phyloP scores from a whole-genome alignment of 2,329 filamentous ascomycete species.

The Neocucurbitaria cava region DNA sequence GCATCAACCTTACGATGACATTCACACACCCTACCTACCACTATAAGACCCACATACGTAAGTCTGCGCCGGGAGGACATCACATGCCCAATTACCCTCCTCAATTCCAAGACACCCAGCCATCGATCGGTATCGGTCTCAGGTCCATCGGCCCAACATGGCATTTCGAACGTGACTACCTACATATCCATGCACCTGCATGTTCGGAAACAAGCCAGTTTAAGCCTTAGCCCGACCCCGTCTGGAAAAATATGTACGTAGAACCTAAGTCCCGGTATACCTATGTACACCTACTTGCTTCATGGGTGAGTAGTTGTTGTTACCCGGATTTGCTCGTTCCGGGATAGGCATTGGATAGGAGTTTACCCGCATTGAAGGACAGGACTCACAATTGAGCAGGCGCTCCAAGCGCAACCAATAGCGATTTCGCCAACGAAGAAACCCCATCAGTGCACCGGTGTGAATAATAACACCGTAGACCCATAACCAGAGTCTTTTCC shows the following conservation, averaged over 20 bases:
- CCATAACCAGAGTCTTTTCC: neutral
- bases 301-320: no score
- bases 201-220: neutral
- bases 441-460: no score
- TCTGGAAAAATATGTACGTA: no score
- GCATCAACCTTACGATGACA: neutral
- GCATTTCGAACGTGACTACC: constrained; percentile 8
- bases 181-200: no score
- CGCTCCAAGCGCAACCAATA: neutral
- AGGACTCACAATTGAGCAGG: neutral
- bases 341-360: no score
- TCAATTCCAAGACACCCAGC: neutral
- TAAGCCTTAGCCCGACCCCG: neutral
- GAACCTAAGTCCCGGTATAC: neutral
- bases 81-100: neutral
- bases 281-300: no score
- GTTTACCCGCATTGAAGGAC: neutral
- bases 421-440: neutral
- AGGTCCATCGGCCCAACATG: neutral
- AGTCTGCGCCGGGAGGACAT: neutral
- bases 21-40: no score
- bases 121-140: no score
- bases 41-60: neutral
- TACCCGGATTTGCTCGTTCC: neutral
- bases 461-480: no score